Base-by-base conservation (phyloP, 495 filamentous ascomycete species). In the Aspergillus heteromorphus region DNA sequence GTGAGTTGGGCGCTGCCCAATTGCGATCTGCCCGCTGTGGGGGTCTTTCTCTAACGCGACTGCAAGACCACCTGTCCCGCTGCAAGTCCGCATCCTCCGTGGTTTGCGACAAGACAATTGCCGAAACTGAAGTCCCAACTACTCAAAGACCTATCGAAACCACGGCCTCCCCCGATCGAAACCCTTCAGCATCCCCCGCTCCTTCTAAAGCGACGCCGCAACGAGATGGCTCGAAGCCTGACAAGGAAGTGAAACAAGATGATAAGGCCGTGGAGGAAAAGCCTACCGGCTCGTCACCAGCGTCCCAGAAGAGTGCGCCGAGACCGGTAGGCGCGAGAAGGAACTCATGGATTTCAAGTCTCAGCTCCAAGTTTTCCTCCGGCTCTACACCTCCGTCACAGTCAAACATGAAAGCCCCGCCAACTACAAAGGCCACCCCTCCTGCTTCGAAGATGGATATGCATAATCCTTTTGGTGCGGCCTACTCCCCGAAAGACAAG, bases 321-420 rank as follows among this genome's bases (percentile, higher is more conserved):
- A 80, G 76, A 52, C 65, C 70, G 1, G 60, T 69, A 31, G 65
- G 72, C 0, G 73, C 78, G 49, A 76, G 91, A 51, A 77, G 86
- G 53, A 86, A 82, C 38, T 95, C 91, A 18, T 98, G 92, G 92
- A 87, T 98, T 54, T 89, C 88, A 27, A 95, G 81, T 57, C 78
- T 97, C 49, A 95, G 90, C 57, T 95, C 90, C 54, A 97, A 93
- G 64, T 96, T 98, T 72, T 91, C 89, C 7, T 81, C 81, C 10
- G 87, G 82, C n/a, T 79, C 78, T 20, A 77, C 68, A 25, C 72
- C 75, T 31, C 71, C 72, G 49, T 71, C 68, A 48, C 71, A 76
- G 49, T 70, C 74, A 25, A 70, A 68, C 53, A 63, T 76, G 18
- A 77, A 76, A 56, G 62, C 56, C 57, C 65, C 65, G 17, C 54